These are phyloP conservation scores for Carnegiea gigantea DNA, from an alignment of 179 eudicot species.

Conservation along the genomic window DNA sequence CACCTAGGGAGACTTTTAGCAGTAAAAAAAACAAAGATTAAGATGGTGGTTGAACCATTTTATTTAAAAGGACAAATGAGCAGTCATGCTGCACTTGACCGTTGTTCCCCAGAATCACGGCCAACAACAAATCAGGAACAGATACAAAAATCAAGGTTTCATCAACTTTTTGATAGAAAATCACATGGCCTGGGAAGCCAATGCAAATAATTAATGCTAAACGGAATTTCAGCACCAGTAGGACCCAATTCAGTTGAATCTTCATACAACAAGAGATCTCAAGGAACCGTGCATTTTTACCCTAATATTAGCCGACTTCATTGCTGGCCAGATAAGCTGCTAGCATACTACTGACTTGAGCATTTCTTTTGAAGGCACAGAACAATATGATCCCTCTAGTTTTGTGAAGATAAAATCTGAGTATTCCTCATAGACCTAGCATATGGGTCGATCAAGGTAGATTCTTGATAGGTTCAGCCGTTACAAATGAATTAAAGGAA, in stretches of 20 bases:
- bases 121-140: conserved; percentile 7
- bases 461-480: no score
- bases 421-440: neutral
- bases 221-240: neutral
- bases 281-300: neutral
- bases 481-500: no score
- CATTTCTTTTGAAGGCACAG: neutral
- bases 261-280: neutral
- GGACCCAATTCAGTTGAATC: neutral
- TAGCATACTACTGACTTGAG: neutral
- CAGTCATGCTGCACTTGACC: neutral
- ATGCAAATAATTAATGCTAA: conserved; percentile 16
- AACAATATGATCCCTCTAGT: neutral
- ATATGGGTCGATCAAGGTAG: neutral
- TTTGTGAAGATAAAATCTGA: no score
- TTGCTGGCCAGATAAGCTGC: neutral
- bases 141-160: conserved; percentile 6
- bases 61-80: neutral
- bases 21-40: neutral
- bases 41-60: neutral
- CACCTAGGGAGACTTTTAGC: conserved; percentile 1
- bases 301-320: neutral
- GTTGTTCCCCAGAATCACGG: conserved; percentile 15
- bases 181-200: conserved; percentile 24
- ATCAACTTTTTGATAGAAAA: conserved; percentile 27